phyloP scores from a whole-genome alignment of 257 asterid genomes.

The Datura wrightii region DNA sequence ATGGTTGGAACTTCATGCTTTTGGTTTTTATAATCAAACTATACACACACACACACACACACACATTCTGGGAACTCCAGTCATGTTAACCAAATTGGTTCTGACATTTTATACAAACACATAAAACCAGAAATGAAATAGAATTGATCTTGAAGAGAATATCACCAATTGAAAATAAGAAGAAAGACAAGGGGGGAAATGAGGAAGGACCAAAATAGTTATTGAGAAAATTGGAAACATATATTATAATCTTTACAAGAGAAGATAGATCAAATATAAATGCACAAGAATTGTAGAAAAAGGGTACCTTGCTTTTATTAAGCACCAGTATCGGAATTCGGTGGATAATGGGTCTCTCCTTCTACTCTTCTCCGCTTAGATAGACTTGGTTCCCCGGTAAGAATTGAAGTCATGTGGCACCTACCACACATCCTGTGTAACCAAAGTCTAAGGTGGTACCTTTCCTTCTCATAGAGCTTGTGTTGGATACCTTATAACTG shows the following conservation, averaged over 20 bases:
- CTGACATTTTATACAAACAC: too few relatives aligned
- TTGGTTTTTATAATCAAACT: too few relatives aligned
- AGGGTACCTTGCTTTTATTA: neutral
- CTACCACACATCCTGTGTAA: neutral
- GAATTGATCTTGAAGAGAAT: too few relatives aligned
- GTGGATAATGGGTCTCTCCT: neutral
- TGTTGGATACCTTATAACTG: neutral
- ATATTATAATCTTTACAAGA: neutral
- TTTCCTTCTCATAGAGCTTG: neutral
- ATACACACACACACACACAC: too few relatives aligned
- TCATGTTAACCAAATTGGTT: too few relatives aligned
- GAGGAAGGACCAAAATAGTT: neutral
- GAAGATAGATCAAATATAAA: neutral
- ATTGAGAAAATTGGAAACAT: neutral
- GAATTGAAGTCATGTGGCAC: neutral
- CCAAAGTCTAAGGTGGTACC: neutral
- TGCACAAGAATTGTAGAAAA: neutral
- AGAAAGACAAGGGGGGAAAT: neutral
- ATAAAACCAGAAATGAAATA: too few relatives aligned
- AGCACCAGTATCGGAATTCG: neutral
- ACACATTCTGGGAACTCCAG: too few relatives aligned
- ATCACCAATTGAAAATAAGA: too few relatives aligned
- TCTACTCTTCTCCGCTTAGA: neutral
- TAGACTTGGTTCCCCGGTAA: neutral
- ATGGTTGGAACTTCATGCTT: too few relatives aligned